Percentiles rank a stretch among this genome's conserved stretches.
Conservation (phyloP, 495 filamentous ascomycete genomes). For the Penicillium egyptiacum region DNA sequence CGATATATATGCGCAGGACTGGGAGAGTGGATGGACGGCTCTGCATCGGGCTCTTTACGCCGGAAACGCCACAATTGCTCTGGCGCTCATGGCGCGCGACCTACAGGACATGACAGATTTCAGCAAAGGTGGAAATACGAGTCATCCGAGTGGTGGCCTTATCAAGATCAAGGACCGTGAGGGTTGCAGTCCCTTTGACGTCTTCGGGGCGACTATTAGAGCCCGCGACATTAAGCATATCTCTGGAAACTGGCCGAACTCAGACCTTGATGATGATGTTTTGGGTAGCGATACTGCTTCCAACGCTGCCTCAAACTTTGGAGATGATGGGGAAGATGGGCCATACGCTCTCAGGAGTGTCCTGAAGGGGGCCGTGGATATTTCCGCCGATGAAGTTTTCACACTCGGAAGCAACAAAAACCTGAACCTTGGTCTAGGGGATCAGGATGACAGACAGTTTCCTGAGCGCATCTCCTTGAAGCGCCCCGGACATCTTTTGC, state of each 20-base stretch:
- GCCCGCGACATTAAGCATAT: slow-evolving; percentile 49
- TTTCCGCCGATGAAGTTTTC: slow-evolving; percentile 80
- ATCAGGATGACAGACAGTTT: slow-evolving; percentile 90
- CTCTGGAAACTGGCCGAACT: slow-evolving; percentile 23
- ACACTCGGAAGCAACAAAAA: slow-evolving; percentile 96
- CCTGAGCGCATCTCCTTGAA: slow-evolving; percentile 78
- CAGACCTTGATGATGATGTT: slow-evolving; percentile 14
- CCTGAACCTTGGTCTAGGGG: slow-evolving; percentile 83
- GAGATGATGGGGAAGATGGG: slow-evolving; percentile 39
- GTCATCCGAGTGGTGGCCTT: slow-evolving; percentile 57
- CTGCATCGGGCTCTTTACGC: slow-evolving; percentile 90
- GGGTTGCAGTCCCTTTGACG: slow-evolving; percentile 90
- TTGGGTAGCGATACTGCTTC: slow-evolving; percentile 39
- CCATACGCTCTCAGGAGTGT: slow-evolving; percentile 20
- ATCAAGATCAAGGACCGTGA: slow-evolving; percentile 96
- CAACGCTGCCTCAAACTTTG: slow-evolving; percentile 37
- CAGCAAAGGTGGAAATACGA: slow-evolving; percentile 45
- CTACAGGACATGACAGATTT: slow-evolving; percentile 59
- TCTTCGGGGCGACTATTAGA: slow-evolving; percentile 81
- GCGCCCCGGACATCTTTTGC: slow-evolving; percentile 77
- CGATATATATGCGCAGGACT: slow-evolving; percentile 83
- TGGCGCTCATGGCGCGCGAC: slow-evolving; percentile 75
- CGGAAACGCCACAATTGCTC: slow-evolving; percentile 85
- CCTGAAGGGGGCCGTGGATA: slow-evolving; percentile 36
- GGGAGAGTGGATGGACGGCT: slow-evolving; percentile 93